These are phyloP conservation scores for Lasiosphaeria ovina DNA, from an alignment of 495 filamentous ascomycete genomes.

Conservation along the genomic window DNA sequence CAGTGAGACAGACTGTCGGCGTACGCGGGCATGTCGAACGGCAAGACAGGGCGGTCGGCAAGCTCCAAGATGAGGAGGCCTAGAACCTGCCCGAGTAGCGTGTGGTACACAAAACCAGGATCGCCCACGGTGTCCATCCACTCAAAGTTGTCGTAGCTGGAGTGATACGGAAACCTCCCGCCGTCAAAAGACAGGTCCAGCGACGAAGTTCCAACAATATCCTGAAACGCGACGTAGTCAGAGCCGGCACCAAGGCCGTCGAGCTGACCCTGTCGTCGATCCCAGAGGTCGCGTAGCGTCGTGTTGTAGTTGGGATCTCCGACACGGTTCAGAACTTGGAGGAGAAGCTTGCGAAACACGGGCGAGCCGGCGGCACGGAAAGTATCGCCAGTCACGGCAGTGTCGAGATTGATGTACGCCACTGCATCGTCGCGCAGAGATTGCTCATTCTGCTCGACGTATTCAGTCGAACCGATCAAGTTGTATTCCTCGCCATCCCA, in stretches of 20 bases:
- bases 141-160: constrained; percentile 84
- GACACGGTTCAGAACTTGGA: constrained; percentile 69
- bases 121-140: constrained; percentile 81
- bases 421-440: constrained; percentile 69
- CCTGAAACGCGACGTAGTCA: constrained; percentile 89
- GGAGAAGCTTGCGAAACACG: constrained; percentile 67
- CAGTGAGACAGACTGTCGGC: constrained; percentile 59
- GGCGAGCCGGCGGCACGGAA: constrained; percentile 80
- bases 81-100: constrained; percentile 73
- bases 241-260: constrained; percentile 74
- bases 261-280: constrained; percentile 60
- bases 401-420: constrained; percentile 90
- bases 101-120: constrained; percentile 80
- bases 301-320: constrained; percentile 69
- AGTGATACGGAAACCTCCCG: constrained; percentile 67
- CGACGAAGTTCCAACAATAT: constrained; percentile 87
- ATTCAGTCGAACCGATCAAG: constrained; percentile 90
- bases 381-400: constrained; percentile 69
- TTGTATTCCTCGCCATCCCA: constrained; percentile 97
- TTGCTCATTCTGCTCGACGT: constrained; percentile 86
- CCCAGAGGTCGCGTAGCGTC: constrained; percentile 75
- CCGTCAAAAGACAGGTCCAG: constrained; percentile 80
- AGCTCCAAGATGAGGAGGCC: constrained; percentile 83
- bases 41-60: constrained; percentile 73
- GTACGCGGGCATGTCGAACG: constrained; percentile 71